These are phyloP conservation scores for Papiliotrema terrestris DNA, from an alignment of 1,284 basidiomycete genomes.

Conservation along the genomic window DNA sequence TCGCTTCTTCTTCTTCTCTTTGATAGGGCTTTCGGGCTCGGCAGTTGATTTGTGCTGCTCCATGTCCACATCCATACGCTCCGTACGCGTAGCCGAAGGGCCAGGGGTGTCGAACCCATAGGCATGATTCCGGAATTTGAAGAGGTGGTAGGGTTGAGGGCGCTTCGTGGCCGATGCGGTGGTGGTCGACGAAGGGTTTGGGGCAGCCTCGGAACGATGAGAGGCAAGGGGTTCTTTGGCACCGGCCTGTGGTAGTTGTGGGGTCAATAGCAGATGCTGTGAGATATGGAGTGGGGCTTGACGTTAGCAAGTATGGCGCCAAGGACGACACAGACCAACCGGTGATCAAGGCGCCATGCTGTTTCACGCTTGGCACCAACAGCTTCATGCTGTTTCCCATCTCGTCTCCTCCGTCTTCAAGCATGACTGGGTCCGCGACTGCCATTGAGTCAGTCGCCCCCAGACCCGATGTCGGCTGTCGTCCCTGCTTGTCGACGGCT, in stretches of 20 bases:
- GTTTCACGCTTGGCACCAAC: conserved; percentile 33
- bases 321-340: conserved; percentile 24
- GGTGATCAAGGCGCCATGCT: conserved; percentile 32
- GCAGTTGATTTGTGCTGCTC: background rate
- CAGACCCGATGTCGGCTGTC: conserved; percentile 29
- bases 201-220: conserved; percentile 18
- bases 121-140: conserved; percentile 43
- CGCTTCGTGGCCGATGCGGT: conserved; percentile 14
- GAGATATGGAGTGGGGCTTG: conserved; percentile 39
- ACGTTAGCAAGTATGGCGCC: background rate
- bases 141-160: conserved; percentile 30
- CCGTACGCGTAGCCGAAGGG: conserved; percentile 9
- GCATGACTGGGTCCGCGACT: conserved; percentile 20
- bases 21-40: conserved; percentile 8
- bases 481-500: conserved; percentile 23
- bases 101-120: conserved; percentile 39
- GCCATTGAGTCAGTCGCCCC: conserved; percentile 27
- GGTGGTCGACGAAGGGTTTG: background rate
- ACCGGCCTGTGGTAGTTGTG: conserved; percentile 10
- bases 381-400: conserved; percentile 41
- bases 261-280: conserved; percentile 38
- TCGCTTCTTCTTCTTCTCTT: conserved; percentile 22
- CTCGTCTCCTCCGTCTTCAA: conserved; percentile 37
- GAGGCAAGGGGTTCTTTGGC: conserved; percentile 12
- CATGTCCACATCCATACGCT: conserved; percentile 1